Evolutionary conservation across 1,139 yeast genomes (phyloP).

Genomic region (Lodderomyces metapsilosis): DNA sequence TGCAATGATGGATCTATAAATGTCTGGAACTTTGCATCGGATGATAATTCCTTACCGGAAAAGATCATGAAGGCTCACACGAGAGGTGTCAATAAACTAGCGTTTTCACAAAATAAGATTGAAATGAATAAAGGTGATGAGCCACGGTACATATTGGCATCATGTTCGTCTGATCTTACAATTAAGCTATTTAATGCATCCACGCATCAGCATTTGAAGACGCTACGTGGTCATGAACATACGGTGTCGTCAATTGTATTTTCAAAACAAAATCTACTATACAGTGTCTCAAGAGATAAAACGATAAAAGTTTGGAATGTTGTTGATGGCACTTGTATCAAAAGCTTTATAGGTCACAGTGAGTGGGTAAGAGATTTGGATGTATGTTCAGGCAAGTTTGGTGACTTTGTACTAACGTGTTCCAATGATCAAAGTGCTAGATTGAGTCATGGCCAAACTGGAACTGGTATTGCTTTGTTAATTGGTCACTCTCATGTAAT

Average conservation of each 20-base stretch:
- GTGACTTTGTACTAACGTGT: constrained; percentile 68
- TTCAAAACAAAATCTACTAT: constrained; percentile 45
- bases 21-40: constrained; percentile 64
- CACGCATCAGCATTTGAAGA: constrained; percentile 55
- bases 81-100: constrained; percentile 62
- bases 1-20: constrained; percentile 73
- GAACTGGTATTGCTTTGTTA: constrained; percentile 66
- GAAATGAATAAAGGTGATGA: constrained; percentile 6
- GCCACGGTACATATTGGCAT: constrained; percentile 35
- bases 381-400: constrained; percentile 25
- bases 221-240: constrained; percentile 88
- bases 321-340: constrained; percentile 62
- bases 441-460: constrained; percentile 60
- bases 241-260: constrained; percentile 69
- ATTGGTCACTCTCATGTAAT: constrained; percentile 84
- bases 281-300: constrained; percentile 77
- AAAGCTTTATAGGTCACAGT: constrained; percentile 72
- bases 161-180: constrained; percentile 74
- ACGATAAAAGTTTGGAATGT: constrained; percentile 78
- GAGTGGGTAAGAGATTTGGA: constrained; percentile 85
- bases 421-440: constrained; percentile 81
- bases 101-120: constrained; percentile 36
- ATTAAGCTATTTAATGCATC: constrained; percentile 70
- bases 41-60: constrained; percentile 65
- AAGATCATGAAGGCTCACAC: constrained; percentile 75